phyloP scores from a whole-genome alignment of 345 rosid genomes.

The Crucihimalaya himalaica region DNA sequence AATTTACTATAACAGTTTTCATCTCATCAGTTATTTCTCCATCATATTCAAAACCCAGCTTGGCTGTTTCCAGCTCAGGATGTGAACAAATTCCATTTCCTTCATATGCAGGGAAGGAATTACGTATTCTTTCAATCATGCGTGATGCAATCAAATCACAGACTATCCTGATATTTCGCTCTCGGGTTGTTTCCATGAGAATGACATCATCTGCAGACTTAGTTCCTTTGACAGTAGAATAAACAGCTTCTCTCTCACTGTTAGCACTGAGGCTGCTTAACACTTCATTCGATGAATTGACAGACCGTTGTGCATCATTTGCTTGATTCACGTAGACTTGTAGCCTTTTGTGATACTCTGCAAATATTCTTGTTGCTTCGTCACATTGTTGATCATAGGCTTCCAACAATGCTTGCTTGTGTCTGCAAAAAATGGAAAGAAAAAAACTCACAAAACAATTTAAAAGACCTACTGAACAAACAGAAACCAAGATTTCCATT shows the following conservation, averaged over 20 bases:
- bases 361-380: constrained; percentile 87
- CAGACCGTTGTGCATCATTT: constrained; percentile 71
- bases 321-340: constrained; percentile 79
- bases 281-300: constrained; percentile 58
- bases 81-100: constrained; percentile 78
- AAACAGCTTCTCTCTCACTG: constrained; percentile 75
- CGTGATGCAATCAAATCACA: constrained; percentile 79
- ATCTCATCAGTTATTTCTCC: constrained; percentile 82
- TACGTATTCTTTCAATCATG: constrained; percentile 67
- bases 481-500: background rate
- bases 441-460: background rate
- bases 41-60: constrained; percentile 80
- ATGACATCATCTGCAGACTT: constrained; percentile 80
- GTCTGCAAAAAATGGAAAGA: constrained; percentile 49
- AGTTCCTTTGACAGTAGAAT: constrained; percentile 81
- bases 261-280: constrained; percentile 49
- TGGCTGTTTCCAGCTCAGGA: constrained; percentile 75
- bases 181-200: constrained; percentile 78
- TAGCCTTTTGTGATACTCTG: constrained; percentile 84
- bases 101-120: constrained; percentile 89
- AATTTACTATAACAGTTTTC: constrained; percentile 57
- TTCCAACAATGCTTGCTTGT: constrained; percentile 83
- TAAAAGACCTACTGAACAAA: background rate
- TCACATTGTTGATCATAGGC: constrained; percentile 93
- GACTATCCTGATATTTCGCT: constrained; percentile 77